Evolutionary conservation across 176 grass and related monocot species (phyloP).

Genomic region (Avena sativa): DNA sequence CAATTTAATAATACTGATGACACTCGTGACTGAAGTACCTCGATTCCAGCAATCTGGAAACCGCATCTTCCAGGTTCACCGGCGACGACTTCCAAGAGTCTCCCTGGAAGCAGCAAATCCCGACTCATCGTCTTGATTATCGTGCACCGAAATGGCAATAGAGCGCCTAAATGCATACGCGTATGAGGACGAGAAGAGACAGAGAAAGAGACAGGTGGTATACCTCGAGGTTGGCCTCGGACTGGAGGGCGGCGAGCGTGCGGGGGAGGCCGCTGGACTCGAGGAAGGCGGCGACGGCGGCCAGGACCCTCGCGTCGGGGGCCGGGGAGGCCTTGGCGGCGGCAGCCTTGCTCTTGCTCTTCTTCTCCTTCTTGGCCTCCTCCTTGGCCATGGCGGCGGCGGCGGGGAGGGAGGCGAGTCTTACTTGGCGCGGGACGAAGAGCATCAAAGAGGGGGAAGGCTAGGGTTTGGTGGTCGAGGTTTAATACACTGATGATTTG

Average conservation of each 20-base stretch:
- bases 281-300: slow-evolving; percentile 79
- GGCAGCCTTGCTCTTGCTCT: slow-evolving; percentile 55
- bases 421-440: slow-evolving; percentile 75
- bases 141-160: background rate
- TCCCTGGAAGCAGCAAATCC: slow-evolving; percentile 39
- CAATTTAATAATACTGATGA: background rate
- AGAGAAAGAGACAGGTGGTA: background rate
- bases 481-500: slow-evolving; percentile 41
- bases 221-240: slow-evolving; percentile 80
- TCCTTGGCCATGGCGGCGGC: slow-evolving; percentile 49
- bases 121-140: background rate
- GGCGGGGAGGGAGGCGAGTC: slow-evolving; percentile 21
- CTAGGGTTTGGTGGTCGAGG: slow-evolving; percentile 38
- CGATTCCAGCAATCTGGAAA: slow-evolving; percentile 52
- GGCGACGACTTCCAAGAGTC: slow-evolving; percentile 54
- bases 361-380: slow-evolving; percentile 60
- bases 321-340: slow-evolving; percentile 30
- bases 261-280: slow-evolving; percentile 62
- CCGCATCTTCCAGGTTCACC: slow-evolving; percentile 60
- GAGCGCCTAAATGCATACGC: background rate
- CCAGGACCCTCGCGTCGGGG: slow-evolving; percentile 43
- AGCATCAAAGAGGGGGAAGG: slow-evolving; percentile 42
- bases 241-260: slow-evolving; percentile 62
- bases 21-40: slow-evolving; percentile 44
- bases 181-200: background rate